Conservation (phyloP, 208 protist species). For the Leishmania tropica region DNA sequence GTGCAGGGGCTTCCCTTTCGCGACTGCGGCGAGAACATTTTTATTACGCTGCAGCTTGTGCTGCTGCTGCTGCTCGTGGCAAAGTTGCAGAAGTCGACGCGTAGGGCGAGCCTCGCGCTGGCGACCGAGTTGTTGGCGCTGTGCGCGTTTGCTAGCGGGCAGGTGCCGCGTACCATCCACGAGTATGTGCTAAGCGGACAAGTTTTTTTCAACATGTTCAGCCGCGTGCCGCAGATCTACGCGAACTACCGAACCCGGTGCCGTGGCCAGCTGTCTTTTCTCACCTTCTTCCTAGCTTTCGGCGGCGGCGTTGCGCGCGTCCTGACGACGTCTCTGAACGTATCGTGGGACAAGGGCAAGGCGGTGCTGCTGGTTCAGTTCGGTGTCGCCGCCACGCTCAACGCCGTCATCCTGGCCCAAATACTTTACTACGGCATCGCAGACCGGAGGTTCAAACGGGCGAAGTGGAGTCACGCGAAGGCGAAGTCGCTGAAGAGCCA, state of each 20-base stretch:
- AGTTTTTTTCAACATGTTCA: slow-evolving; percentile 71
- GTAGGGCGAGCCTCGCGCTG: slow-evolving; percentile 34
- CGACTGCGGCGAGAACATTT: slow-evolving; percentile 82
- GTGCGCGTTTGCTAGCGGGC: slow-evolving; percentile 43
- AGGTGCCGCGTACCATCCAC: slow-evolving; percentile 53
- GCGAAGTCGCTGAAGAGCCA: neutral
- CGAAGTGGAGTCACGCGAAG: neutral
- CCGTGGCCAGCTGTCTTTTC: slow-evolving; percentile 78
- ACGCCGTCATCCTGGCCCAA: slow-evolving; percentile 69
- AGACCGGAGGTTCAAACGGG: slow-evolving; percentile 1
- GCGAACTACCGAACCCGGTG: slow-evolving; percentile 66
- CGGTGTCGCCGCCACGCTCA: slow-evolving; percentile 56
- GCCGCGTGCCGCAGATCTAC: slow-evolving; percentile 81
- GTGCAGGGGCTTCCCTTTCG: slow-evolving; percentile 66
- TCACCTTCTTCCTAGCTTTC: slow-evolving; percentile 86
- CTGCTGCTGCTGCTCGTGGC: slow-evolving; percentile 72
- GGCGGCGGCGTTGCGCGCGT: slow-evolving; percentile 69
- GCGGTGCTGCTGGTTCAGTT: slow-evolving; percentile 72
- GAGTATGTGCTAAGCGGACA: slow-evolving; percentile 55
- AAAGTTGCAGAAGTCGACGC: slow-evolving; percentile 51
- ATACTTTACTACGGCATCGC: slow-evolving; percentile 61
- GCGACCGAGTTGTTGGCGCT: slow-evolving; percentile 34
- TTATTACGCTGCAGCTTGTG: slow-evolving; percentile 72
- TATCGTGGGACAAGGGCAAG: slow-evolving; percentile 80
- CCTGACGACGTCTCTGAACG: slow-evolving; percentile 82